Evolutionary conservation across 495 filamentous ascomycete species (phyloP), one percentile per base, ranked within the genome.

Genomic region (Aspergillus asperescens): DNA sequence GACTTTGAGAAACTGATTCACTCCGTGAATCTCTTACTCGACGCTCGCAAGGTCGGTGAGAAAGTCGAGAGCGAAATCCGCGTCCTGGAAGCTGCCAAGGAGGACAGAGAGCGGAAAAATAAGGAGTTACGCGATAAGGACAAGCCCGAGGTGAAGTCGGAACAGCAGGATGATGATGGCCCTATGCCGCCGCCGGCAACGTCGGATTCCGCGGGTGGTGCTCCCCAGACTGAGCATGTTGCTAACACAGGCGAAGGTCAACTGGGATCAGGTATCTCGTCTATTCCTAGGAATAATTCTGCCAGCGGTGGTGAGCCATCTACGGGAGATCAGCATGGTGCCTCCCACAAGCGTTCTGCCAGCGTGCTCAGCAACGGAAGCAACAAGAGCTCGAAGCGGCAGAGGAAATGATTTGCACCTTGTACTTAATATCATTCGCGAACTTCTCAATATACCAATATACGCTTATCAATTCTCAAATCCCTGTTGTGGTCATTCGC

Each of bases 11-110:
- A 77, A 48, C 75, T 98, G 29, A 83, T 96, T 52, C 73, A 70
- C 20, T 80, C 81, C 13, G 89, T 98, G 38, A 81, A 84, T 27
- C 64, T 78, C 10, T 68, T 98, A 15, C 76, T 98, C 1, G 93
- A 98, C 56, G 74, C 86, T 9, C 75, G 89, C 49, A 96, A 96
- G 70, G 67, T 90, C 8, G 72, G 78, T 5, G 93, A 98, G 66
- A 95, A 94, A 68, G 70, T 96, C 0, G 87, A 91, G 46, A 82
- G 81, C 10, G 93, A 98, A 71, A 81, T 94, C 47, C 81, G 80
- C 50, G 72, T 94, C 2, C 72, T 87, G 40, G 81, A 83, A 63
- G 81, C 81, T 13, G 23, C 82, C 74, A 72, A 75, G 76, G 81
- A 78, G 0, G 83, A 86, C 56, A 71, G 80, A 50, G 85, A 85